A percentile compares a stretch with the other conserved stretches of the same genome.
phyloP scores from a whole-genome alignment of 495 filamentous ascomycete species.

The Penicillium malachiteum region DNA sequence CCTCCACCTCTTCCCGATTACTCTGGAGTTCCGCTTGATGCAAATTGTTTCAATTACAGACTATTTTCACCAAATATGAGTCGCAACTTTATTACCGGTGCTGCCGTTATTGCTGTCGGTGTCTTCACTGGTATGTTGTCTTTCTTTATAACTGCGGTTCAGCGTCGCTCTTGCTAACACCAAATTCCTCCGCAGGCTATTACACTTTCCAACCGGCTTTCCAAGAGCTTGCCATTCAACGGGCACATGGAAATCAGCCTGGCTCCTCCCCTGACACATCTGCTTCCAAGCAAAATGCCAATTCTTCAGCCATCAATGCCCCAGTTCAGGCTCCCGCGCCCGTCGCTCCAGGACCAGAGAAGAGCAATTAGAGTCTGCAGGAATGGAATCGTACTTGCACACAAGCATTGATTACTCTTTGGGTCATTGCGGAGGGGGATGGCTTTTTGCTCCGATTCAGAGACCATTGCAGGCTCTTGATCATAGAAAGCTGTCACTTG shows the following conservation, averaged over 20 bases:
- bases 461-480: no score
- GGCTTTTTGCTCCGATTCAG: no score
- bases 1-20: conserved; percentile 9
- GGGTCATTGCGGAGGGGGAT: no score
- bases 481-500: no score
- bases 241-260: conserved; percentile 6
- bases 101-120: conserved; percentile 41
- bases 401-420: no score
- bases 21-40: not conserved
- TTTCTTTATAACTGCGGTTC: no score
- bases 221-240: conserved; percentile 22
- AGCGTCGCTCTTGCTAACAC: conserved; percentile 8
- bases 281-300: not conserved
- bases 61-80: conserved; percentile 28
- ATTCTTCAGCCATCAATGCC: not conserved
- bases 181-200: conserved; percentile 26
- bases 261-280: not conserved
- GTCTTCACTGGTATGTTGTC: conserved; percentile 35
- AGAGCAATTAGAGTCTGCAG: not conserved
- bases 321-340: not conserved
- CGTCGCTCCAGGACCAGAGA: not conserved
- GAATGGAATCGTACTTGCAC: no score
- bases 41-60: not conserved
- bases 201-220: conserved; percentile 34
- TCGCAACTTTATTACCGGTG: conserved; percentile 41